Evolutionary conservation across 2,329 filamentous ascomycete genomes (phyloP).

Genomic region (Talaromyces sp.): DNA sequence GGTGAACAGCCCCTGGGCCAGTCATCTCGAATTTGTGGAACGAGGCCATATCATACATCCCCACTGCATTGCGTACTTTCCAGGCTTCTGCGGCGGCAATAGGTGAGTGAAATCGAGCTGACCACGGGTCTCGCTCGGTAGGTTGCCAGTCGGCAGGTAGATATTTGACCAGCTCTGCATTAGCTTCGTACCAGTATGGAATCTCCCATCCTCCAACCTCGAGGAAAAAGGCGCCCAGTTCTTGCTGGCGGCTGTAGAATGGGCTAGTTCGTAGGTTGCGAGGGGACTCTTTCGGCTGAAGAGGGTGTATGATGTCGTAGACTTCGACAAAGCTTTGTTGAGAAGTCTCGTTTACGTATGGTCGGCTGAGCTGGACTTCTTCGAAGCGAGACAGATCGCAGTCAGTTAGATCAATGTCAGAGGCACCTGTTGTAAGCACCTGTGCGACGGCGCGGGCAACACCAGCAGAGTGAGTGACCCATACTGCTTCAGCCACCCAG

Average conservation of each 20-base stretch:
- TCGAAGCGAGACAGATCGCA: slow-evolving; percentile 60
- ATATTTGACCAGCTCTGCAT: slow-evolving; percentile 46
- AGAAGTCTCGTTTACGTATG: slow-evolving; percentile 56
- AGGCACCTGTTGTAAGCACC: slow-evolving; percentile 52
- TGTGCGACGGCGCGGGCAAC: slow-evolving; percentile 58
- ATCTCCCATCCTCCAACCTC: slow-evolving; percentile 58
- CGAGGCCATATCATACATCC: slow-evolving; percentile 60
- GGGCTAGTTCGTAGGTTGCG: slow-evolving; percentile 56
- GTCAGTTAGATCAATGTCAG: slow-evolving; percentile 53
- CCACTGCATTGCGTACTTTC: slow-evolving; percentile 59
- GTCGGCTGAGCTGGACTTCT: slow-evolving; percentile 51
- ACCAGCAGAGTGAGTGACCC: slow-evolving; percentile 62
- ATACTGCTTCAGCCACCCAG: slow-evolving; percentile 61
- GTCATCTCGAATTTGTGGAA: slow-evolving; percentile 54
- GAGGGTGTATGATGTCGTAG: slow-evolving; percentile 60
- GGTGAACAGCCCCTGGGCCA: slow-evolving; percentile 52
- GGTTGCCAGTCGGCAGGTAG: slow-evolving; percentile 53
- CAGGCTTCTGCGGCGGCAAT: slow-evolving; percentile 58
- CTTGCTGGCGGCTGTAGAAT: slow-evolving; percentile 50
- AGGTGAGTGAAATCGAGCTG: slow-evolving; percentile 52
- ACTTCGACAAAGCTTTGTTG: slow-evolving; percentile 60
- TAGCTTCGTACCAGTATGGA: slow-evolving; percentile 58
- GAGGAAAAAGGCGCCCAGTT: slow-evolving; percentile 51
- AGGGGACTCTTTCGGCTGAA: slow-evolving; percentile 53
- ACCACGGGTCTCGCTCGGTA: slow-evolving; percentile 55